A percentile compares a stretch with the other conserved stretches of the same genome.
Conservation (phyloP, 768 basidiomycete genomes). For the Calocera viscosa region DNA sequence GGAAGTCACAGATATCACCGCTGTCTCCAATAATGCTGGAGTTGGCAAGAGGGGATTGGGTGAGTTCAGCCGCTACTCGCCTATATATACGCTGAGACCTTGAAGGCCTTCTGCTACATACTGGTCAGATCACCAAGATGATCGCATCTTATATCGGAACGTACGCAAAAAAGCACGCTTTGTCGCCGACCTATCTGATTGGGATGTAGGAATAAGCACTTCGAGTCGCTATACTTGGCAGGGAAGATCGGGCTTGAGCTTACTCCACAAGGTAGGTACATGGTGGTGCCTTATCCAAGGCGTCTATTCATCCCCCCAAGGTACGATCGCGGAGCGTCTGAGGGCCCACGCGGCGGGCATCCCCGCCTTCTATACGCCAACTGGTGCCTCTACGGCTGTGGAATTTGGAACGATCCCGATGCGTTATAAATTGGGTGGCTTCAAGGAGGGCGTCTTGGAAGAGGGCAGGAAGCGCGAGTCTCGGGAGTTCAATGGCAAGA, state of each 20-base stretch:
- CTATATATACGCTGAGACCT: not conserved
- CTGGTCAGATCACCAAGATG: slow-evolving; percentile 66
- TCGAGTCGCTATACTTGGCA: slow-evolving; percentile 66
- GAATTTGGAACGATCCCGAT: slow-evolving; percentile 69
- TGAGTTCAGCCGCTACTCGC: slow-evolving; percentile 24
- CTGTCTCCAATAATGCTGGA: slow-evolving; percentile 83
- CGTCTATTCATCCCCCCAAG: not conserved
- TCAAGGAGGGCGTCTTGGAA: slow-evolving; percentile 53
- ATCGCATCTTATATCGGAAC: slow-evolving; percentile 82
- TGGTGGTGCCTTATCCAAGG: not conserved
- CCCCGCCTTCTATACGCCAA: slow-evolving; percentile 88
- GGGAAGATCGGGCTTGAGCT: slow-evolving; percentile 77
- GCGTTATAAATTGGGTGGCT: slow-evolving; percentile 66
- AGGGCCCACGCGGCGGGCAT: slow-evolving; percentile 84
- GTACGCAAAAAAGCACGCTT: slow-evolving; percentile 16
- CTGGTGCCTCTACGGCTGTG: slow-evolving; percentile 73
- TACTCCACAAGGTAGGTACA: slow-evolving; percentile 55
- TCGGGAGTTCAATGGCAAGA: slow-evolving; percentile 62
- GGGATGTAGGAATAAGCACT: slow-evolving; percentile 60
- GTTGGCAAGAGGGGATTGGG: slow-evolving; percentile 58
- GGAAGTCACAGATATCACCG: slow-evolving; percentile 63
- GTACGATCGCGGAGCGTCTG: slow-evolving; percentile 76
- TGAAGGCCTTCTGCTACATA: slow-evolving; percentile 59
- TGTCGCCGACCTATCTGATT: not conserved
- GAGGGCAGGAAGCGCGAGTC: slow-evolving; percentile 65